These are phyloP conservation scores for Aureobasidium sp. DNA, from an alignment of 2,329 filamentous ascomycete genomes.

Conservation along the genomic window DNA sequence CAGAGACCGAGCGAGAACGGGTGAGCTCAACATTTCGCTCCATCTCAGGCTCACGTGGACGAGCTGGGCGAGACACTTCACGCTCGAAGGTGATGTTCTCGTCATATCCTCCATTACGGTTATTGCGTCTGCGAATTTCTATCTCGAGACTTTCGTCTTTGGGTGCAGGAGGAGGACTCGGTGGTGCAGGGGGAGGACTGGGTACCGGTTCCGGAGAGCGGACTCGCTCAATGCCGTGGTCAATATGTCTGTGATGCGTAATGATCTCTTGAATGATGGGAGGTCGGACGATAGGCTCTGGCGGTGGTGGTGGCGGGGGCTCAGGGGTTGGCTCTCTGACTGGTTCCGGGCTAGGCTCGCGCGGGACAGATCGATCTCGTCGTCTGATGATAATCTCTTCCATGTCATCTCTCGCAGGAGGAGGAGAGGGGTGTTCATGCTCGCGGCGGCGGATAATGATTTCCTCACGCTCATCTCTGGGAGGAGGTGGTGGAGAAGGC, in stretches of 20 bases:
- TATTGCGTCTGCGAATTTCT: constrained; percentile 46
- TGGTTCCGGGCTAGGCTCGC: constrained; percentile 21
- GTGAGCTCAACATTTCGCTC: constrained; percentile 18
- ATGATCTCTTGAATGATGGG: constrained; percentile 83
- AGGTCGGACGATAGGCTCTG: constrained; percentile 62
- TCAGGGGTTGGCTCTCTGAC: constrained; percentile 41
- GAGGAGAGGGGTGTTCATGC: constrained; percentile 23
- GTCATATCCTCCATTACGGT: constrained; percentile 48
- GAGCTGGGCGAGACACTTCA: constrained; percentile 8
- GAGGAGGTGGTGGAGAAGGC: constrained; percentile 27
- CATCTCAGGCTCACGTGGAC: not conserved
- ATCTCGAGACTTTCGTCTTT: constrained; percentile 47
- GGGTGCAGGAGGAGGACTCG: constrained; percentile 41
- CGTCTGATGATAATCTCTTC: constrained; percentile 41
- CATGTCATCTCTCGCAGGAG: constrained; percentile 22
- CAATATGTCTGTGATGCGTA: constrained; percentile 78
- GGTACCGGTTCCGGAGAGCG: constrained; percentile 27
- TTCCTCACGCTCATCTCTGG: constrained; percentile 27
- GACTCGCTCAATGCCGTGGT: constrained; percentile 57
- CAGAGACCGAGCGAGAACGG: constrained; percentile 31
- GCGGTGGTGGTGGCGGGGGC: constrained; percentile 38
- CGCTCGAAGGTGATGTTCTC: constrained; percentile 54
- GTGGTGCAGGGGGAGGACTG: constrained; percentile 33
- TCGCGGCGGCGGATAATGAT: constrained; percentile 41
- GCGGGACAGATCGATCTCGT: constrained; percentile 26